A percentile compares a stretch with the other conserved stretches of the same genome.
Conservation (phyloP, 768 basidiomycete species). For the Sarcomyxa edulis region DNA sequence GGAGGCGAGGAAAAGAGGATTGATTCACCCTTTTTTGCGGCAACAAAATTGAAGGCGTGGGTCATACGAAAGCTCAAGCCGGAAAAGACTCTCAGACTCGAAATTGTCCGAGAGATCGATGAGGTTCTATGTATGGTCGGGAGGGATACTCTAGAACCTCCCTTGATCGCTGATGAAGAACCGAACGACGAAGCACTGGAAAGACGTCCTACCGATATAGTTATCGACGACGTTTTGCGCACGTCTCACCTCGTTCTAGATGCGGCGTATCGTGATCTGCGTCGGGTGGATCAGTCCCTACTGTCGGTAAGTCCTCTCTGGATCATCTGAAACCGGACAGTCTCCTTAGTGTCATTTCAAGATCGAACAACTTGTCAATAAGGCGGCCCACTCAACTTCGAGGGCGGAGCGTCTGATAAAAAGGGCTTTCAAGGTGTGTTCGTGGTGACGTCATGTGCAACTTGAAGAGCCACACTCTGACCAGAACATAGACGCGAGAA, state of each 20-base stretch:
- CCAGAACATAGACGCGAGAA: too few species aligned
- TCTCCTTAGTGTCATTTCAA: slow-evolving; percentile 16
- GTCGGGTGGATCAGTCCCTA: slow-evolving; percentile 47
- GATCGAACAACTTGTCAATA: slow-evolving; percentile 53
- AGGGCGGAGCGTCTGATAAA: slow-evolving; percentile 54
- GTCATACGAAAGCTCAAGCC: slow-evolving; percentile 50
- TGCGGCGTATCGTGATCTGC: slow-evolving; percentile 52
- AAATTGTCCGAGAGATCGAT: slow-evolving; percentile 36
- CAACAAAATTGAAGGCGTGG: slow-evolving; percentile 58
- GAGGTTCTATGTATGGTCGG: slow-evolving; percentile 34
- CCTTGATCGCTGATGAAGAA: background rate
- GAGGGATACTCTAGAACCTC: slow-evolving; percentile 19
- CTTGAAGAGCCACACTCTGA: too few species aligned
- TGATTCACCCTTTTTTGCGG: slow-evolving; percentile 23
- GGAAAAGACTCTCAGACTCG: slow-evolving; percentile 29
- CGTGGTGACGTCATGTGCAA: too few species aligned
- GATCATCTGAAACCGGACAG: slow-evolving; percentile 2
- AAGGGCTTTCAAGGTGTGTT: slow-evolving; percentile 48
- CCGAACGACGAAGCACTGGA: too few species aligned
- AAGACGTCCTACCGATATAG: slow-evolving; percentile 2
- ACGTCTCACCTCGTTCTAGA: slow-evolving; percentile 45
- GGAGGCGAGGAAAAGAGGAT: slow-evolving; percentile 18
- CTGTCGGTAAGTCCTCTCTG: slow-evolving; percentile 36
- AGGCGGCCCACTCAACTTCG: slow-evolving; percentile 49
- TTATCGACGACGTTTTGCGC: slow-evolving; percentile 32